A percentile compares a stretch with the other conserved stretches of the same genome.
phyloP scores from a whole-genome alignment of 2,329 filamentous ascomycete species.

The Geosmithia flava region DNA sequence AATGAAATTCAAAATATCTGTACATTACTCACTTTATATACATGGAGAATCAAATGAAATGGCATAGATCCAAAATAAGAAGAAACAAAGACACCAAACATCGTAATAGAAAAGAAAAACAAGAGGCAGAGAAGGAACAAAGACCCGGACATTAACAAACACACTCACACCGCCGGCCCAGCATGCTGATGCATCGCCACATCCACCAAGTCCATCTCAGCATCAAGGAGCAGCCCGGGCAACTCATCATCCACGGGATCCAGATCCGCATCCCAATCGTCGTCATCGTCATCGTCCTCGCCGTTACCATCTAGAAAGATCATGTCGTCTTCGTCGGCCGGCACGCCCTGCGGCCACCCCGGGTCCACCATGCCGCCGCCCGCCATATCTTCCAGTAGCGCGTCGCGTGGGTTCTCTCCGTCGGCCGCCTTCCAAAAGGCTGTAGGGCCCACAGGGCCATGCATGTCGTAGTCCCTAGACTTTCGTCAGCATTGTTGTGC shows the following conservation, averaged over 20 bases:
- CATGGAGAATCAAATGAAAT: too few species aligned
- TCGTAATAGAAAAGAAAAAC: too few species aligned
- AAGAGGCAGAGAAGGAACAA: not conserved
- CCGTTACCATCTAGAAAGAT: slow-evolving; percentile 2
- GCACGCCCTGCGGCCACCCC: not conserved
- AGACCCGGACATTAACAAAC: too few species aligned
- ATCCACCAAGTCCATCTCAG: slow-evolving; percentile 8
- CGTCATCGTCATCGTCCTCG: slow-evolving; percentile 16
- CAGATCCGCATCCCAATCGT: slow-evolving; percentile 10
- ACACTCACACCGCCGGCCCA: not conserved
- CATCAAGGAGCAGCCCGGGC: slow-evolving; percentile 11
- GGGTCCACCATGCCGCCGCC: slow-evolving; percentile 1
- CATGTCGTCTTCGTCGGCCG: slow-evolving; percentile 1
- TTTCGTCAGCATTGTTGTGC: slow-evolving; percentile 2
- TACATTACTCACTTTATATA: too few species aligned
- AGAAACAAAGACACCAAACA: too few species aligned
- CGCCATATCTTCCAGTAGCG: slow-evolving; percentile 7
- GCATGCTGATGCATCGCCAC: slow-evolving; percentile 2
- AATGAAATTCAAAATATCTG: too few species aligned
- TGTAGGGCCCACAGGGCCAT: slow-evolving; percentile 62
- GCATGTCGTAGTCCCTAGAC: slow-evolving; percentile 47
- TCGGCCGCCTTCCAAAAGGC: slow-evolving; percentile 59
- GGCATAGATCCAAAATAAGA: too few species aligned
- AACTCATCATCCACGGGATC: slow-evolving; percentile 12
- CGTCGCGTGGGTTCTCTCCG: slow-evolving; percentile 1